Evolutionary conservation across 163 green algal genomes (phyloP).

Genomic region (Volvox carteri): DNA sequence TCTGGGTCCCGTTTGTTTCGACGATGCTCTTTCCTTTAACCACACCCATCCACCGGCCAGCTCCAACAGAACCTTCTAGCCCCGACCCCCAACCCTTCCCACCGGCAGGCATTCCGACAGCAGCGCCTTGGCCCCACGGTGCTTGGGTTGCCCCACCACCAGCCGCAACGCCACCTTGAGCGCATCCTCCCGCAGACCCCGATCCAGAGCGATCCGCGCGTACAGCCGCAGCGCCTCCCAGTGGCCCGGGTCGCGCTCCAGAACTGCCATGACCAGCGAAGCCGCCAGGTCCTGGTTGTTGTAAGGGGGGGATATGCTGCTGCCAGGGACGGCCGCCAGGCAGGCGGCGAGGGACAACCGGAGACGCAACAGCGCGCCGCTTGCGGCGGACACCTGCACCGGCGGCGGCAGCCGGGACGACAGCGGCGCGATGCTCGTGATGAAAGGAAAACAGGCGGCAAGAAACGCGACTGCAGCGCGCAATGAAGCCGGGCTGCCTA

Average conservation of each 20-base stretch:
- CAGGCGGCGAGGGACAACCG: slow-evolving; percentile 40
- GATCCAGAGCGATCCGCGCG: slow-evolving; percentile 31
- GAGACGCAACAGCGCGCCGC: slow-evolving; percentile 22
- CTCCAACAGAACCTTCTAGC: too few species aligned
- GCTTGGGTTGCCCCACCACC: slow-evolving; percentile 56
- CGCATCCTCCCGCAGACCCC: slow-evolving; percentile 58
- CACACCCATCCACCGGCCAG: too few species aligned
- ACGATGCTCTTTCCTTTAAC: too few species aligned
- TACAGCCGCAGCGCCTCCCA: slow-evolving; percentile 46
- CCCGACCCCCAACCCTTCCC: too few species aligned
- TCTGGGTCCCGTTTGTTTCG: too few species aligned
- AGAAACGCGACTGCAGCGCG: too few species aligned
- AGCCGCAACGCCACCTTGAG: slow-evolving; percentile 71
- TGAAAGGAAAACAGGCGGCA: too few species aligned
- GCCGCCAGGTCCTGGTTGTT: slow-evolving; percentile 46
- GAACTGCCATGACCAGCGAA: slow-evolving; percentile 44
- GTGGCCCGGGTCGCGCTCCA: slow-evolving; percentile 20
- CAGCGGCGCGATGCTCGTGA: neutral
- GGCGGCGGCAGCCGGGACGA: neutral
- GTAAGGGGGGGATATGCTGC: slow-evolving; percentile 23
- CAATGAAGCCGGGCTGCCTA: too few species aligned
- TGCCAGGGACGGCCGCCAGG: slow-evolving; percentile 22
- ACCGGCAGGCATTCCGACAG: slow-evolving; percentile 63
- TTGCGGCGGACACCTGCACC: too few species aligned
- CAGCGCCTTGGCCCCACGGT: slow-evolving; percentile 59